Evolutionary conservation across 1,284 basidiomycete genomes (phyloP), one percentile per base, ranked within the genome.

Genomic region (Leccinum solheimii): DNA sequence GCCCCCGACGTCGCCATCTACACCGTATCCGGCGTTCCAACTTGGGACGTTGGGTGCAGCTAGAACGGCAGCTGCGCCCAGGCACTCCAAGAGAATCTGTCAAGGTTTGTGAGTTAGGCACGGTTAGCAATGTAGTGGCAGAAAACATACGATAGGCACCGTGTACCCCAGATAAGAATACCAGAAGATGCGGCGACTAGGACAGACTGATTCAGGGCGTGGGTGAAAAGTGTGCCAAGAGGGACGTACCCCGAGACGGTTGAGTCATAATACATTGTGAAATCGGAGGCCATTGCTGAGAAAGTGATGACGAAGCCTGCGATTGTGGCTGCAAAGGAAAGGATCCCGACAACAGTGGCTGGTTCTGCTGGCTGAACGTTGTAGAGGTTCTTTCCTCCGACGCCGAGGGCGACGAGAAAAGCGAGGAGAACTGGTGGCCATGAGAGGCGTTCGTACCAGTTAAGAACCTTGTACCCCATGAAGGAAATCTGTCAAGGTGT

Each of bases 351-450:
- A 1, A 83, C 83, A 5, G 84, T 83, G 2, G 86, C 84, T 10
- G 87, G 85, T 45, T 72, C 76, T 1, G 77, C 70, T 1, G 79
- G 67, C 2, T 78, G 73, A 0, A 77, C 74, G 38, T 80, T 76
- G 51, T 74, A 79, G 11, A 91, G 77, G 67, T 90, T 78, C 69
- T 91, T 90, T 2, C 85, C 87, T 1, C 90, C 87, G 14, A 93
- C 76, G 1, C 91, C 92, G 40, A 90, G 78, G 10, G 89, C 86
- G 60, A 94, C 86, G 57, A 94, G 71, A 75, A 88, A 94, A 34
- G 88, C 83, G 51, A 96, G 78, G 30, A 95, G 72, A 34, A 95
- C 85, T 0, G 93, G 93, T 23, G 92, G 78, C 89, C 92, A 95
- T 4, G 89, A 80, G 5, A 90, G 68, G 7, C 87, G 83, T 69